Base-by-base conservation (phyloP, 78 protist species). In the Dictyostelium citrinum region DNA sequence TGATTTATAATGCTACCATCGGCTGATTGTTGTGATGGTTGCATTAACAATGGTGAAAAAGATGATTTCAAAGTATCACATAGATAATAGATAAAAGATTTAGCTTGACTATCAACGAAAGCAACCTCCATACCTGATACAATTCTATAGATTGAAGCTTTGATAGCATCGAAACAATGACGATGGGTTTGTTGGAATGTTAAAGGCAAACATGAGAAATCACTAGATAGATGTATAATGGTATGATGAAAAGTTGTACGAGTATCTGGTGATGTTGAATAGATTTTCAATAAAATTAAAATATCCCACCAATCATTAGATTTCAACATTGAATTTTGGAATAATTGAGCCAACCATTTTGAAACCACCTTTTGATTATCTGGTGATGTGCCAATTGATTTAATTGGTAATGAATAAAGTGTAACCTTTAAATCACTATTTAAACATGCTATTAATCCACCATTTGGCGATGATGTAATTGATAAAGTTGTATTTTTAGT, bases 301-400 rank as follows among this genome's bases (percentile, higher is more conserved):
- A 88, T 60, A 68, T 88, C 93, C 93, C 93, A 88, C 93, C 93
- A 88, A 46, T 88, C 93, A 16, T 72, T 78, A 3, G 81, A 29
- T 33, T 60, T 24, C 17, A 88, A 49, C 29, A 88, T 78, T 10
- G 93, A 88, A 10, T 78, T 46, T 49, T 88, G 93, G 55, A 88
- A 78, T 22, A 88, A 37, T 24, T 78, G 75, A 6, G 39, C 49
- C 9, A 88, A 58, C 93, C 93, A 88, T 61, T 33, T 76, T 1
- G 93, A 76, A 14, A 88, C 78, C 10, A 24, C 51, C 17, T 46
- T 31, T 55, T 80, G 84, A 33, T 58, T 31, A 16, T 29, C 31
- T 55, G n/a, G 43, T 16, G 41, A 35, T n/a, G 79, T 85, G 1
- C 51, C 58, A 31, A 46, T 41, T 2, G 41, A n/a, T 22, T 55